Evolutionary conservation across 495 filamentous ascomycete species (phyloP).

Genomic region (Lophium mytilinum): DNA sequence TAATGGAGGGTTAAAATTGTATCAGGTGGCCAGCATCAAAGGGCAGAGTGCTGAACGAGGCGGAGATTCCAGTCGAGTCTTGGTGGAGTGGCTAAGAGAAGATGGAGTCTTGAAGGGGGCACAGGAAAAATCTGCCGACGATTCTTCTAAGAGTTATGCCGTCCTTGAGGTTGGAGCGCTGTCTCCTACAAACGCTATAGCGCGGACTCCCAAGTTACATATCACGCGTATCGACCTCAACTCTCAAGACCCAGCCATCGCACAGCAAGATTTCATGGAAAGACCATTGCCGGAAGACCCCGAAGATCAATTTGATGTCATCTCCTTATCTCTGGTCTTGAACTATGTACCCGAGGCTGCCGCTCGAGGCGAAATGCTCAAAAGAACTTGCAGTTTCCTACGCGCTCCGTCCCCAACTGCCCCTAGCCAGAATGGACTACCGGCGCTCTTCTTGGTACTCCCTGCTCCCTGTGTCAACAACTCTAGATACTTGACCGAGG

Average conservation of each 20-base stretch:
- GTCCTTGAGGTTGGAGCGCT: constrained; percentile 81
- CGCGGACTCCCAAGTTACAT: constrained; percentile 49
- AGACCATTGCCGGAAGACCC: constrained; percentile 58
- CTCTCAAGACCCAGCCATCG: constrained; percentile 70
- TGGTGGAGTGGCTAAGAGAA: constrained; percentile 76
- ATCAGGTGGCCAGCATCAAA: constrained; percentile 81
- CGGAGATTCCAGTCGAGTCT: constrained; percentile 78
- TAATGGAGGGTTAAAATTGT: constrained; percentile 71
- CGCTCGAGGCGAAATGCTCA: constrained; percentile 81
- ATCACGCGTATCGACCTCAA: constrained; percentile 85
- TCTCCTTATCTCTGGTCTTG: constrained; percentile 89
- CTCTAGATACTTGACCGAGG: constrained; percentile 79
- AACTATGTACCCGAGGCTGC: constrained; percentile 80
- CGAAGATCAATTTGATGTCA: constrained; percentile 68
- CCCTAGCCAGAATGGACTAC: constrained; percentile 36
- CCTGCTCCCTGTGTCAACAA: constrained; percentile 84
- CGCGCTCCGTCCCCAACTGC: constrained; percentile 6
- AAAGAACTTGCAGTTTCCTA: constrained; percentile 62
- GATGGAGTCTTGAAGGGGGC: constrained; percentile 25
- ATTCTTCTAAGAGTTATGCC: background rate
- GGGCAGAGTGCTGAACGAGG: constrained; percentile 79
- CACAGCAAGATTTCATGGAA: constrained; percentile 91
- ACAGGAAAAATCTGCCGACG: background rate
- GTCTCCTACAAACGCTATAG: constrained; percentile 76
- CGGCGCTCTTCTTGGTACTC: constrained; percentile 81